Percentiles rank a stretch among this genome's conserved stretches.
Evolutionary conservation across 2,329 filamentous ascomycete genomes (phyloP).

Genomic region (Leptographium galeiforme): DNA sequence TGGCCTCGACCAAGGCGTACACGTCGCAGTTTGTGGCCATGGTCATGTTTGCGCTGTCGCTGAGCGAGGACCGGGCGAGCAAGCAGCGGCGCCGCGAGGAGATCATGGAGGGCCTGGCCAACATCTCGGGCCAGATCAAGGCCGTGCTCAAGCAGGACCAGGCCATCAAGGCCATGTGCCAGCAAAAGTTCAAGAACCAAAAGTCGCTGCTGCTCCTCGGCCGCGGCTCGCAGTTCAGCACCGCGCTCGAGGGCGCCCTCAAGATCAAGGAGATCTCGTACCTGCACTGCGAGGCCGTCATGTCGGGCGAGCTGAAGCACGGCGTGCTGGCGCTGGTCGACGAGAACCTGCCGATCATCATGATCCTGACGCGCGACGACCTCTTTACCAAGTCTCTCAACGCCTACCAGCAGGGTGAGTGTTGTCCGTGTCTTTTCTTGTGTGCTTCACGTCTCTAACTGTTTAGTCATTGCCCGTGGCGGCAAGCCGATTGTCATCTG

Average conservation of each 20-base stretch:
- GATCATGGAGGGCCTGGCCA: slow-evolving; percentile 86
- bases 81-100: slow-evolving; percentile 86
- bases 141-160: slow-evolving; percentile 83
- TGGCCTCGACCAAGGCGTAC: slow-evolving; percentile 98
- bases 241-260: slow-evolving; percentile 88
- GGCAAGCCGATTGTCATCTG: slow-evolving; percentile 98
- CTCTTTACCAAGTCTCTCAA: slow-evolving; percentile 99
- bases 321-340: slow-evolving; percentile 94
- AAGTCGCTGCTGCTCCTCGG: slow-evolving; percentile 90
- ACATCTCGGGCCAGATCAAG: slow-evolving; percentile 84
- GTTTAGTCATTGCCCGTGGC: slow-evolving; percentile 75
- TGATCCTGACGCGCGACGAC: slow-evolving; percentile 93
- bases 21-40: slow-evolving; percentile 99
- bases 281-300: slow-evolving; percentile 98
- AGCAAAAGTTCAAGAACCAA: slow-evolving; percentile 89
- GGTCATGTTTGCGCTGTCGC: slow-evolving; percentile 97
- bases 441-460: neutral
- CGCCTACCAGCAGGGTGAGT: slow-evolving; percentile 87
- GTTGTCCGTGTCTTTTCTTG: neutral
- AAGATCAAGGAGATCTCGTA: slow-evolving; percentile 99
- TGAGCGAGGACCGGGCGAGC: slow-evolving; percentile 91
- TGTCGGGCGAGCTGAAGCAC: slow-evolving; percentile 99
- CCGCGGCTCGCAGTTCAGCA: slow-evolving; percentile 92
- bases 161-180: slow-evolving; percentile 86
- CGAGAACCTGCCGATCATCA: slow-evolving; percentile 97